Percentiles rank a stretch among this genome's conserved stretches.
Conservation (phyloP, 2,329 filamentous ascomycete species). For the Fusarium liriodendri region DNA sequence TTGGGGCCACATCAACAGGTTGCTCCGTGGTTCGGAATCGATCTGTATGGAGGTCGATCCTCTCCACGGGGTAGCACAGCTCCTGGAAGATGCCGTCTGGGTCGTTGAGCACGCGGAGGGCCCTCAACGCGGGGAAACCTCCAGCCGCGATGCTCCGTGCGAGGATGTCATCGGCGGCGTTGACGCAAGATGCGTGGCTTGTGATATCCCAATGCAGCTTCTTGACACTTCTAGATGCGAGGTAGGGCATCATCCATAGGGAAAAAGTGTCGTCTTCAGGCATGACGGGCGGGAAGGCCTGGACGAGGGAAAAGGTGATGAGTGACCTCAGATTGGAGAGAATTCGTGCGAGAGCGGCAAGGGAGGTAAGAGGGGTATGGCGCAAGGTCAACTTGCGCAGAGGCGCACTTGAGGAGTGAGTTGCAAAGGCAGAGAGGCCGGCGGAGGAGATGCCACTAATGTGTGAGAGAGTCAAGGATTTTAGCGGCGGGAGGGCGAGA, state of each 20-base stretch:
- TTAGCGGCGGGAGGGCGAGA: slow-evolving; percentile 64
- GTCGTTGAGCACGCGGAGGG: slow-evolving; percentile 74
- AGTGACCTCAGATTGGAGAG: slow-evolving; percentile 65
- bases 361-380: slow-evolving; percentile 66
- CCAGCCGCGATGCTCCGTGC: slow-evolving; percentile 69
- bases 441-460: slow-evolving; percentile 66
- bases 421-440: slow-evolving; percentile 68
- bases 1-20: slow-evolving; percentile 29
- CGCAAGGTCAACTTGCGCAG: slow-evolving; percentile 65
- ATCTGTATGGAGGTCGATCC: slow-evolving; percentile 63
- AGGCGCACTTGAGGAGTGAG: slow-evolving; percentile 56
- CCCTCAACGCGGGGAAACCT: slow-evolving; percentile 71
- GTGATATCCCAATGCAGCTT: slow-evolving; percentile 75
- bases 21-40: slow-evolving; percentile 52
- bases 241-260: slow-evolving; percentile 73
- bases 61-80: slow-evolving; percentile 72
- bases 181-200: slow-evolving; percentile 56
- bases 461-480: slow-evolving; percentile 66
- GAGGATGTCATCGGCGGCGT: slow-evolving; percentile 70
- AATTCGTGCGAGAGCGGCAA: slow-evolving; percentile 69
- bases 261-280: slow-evolving; percentile 63
- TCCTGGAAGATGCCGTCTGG: slow-evolving; percentile 76
- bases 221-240: slow-evolving; percentile 65
- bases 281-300: slow-evolving; percentile 65
- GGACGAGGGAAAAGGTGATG: slow-evolving; percentile 64